A percentile compares a stretch with the other conserved stretches of the same genome.
Evolutionary conservation across 805 yeast genomes (phyloP).

Genomic region (Peterozyma xylosa): DNA sequence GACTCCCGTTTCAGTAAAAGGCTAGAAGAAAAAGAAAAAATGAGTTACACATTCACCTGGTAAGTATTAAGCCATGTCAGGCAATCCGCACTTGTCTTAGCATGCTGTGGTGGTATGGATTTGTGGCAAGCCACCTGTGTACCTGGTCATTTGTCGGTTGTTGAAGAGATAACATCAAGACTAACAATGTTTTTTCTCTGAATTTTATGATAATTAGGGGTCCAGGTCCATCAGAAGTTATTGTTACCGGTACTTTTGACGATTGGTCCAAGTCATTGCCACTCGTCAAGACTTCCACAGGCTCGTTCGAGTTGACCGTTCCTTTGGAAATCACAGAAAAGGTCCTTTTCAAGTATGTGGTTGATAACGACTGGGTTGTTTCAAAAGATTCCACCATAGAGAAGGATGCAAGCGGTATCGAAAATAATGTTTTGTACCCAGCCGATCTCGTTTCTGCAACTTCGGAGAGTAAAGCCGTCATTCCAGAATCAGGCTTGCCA

Average conservation of each 20-base stretch:
- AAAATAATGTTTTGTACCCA: slow-evolving; percentile 39
- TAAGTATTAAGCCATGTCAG: not conserved
- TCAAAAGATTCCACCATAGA: slow-evolving; percentile 31
- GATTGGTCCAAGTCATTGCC: slow-evolving; percentile 45
- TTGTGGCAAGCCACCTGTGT: no score
- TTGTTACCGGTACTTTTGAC: slow-evolving; percentile 56
- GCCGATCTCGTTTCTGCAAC: slow-evolving; percentile 27
- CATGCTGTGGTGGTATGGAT: no score
- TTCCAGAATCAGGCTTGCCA: slow-evolving; percentile 40
- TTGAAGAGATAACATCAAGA: no score
- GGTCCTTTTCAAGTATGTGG: slow-evolving; percentile 44
- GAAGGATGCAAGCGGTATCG: slow-evolving; percentile 39
- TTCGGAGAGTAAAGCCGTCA: slow-evolving; percentile 22
- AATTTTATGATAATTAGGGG: slow-evolving; percentile 16
- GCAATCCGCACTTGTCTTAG: not conserved
- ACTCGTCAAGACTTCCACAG: slow-evolving; percentile 35
- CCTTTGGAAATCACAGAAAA: slow-evolving; percentile 20
- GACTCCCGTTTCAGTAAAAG: no score
- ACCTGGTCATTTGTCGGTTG: no score
- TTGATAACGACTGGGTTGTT: slow-evolving; percentile 52
- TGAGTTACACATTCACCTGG: slow-evolving; percentile 9
- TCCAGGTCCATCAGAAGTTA: slow-evolving; percentile 29
- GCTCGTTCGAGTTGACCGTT: slow-evolving; percentile 22
- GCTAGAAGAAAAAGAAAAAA: not conserved
- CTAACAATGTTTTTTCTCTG: no score